A percentile compares a stretch with the other conserved stretches of the same genome.
Evolutionary conservation across 371 early-diverging fungal genomes (phyloP).

Genomic region (Homolaphlyctis polyrhiza): DNA sequence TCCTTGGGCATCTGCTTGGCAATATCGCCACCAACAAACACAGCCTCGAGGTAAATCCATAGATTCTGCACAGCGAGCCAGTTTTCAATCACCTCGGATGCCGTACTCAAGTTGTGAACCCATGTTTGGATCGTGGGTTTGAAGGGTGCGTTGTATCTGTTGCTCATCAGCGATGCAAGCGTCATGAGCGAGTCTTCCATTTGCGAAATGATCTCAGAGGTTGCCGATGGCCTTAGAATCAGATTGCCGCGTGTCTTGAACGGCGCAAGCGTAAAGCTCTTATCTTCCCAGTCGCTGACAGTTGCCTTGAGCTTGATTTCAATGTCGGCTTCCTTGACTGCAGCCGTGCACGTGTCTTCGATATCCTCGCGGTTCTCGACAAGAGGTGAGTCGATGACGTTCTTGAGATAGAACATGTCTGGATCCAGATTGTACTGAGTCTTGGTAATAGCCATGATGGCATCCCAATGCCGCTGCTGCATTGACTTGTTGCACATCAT

Average conservation of each 20-base stretch:
- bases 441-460: slow-evolving; percentile 44
- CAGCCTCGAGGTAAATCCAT: slow-evolving; percentile 64
- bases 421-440: slow-evolving; percentile 52
- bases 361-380: slow-evolving; percentile 49
- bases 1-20: slow-evolving; percentile 67
- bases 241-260: slow-evolving; percentile 59
- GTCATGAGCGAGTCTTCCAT: slow-evolving; percentile 63
- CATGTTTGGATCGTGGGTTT: slow-evolving; percentile 56
- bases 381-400: slow-evolving; percentile 53
- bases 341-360: slow-evolving; percentile 58
- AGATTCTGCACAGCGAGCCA: slow-evolving; percentile 60
- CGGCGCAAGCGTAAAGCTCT: slow-evolving; percentile 42
- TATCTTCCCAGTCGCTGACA: slow-evolving; percentile 57
- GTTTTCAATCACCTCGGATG: slow-evolving; percentile 58
- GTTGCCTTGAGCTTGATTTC: slow-evolving; percentile 50
- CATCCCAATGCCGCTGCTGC: slow-evolving; percentile 55
- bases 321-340: slow-evolving; percentile 61
- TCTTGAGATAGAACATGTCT: slow-evolving; percentile 52
- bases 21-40: slow-evolving; percentile 63
- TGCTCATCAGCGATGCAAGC: slow-evolving; percentile 50
- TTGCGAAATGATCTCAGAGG: slow-evolving; percentile 55
- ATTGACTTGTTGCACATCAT: slow-evolving; percentile 57
- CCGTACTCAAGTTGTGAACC: slow-evolving; percentile 55
- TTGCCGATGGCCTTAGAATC: slow-evolving; percentile 50
- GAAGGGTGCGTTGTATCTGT: slow-evolving; percentile 60